phyloP scores from a whole-genome alignment of 2,329 filamentous ascomycete species.

The Trichoderma sp. region DNA sequence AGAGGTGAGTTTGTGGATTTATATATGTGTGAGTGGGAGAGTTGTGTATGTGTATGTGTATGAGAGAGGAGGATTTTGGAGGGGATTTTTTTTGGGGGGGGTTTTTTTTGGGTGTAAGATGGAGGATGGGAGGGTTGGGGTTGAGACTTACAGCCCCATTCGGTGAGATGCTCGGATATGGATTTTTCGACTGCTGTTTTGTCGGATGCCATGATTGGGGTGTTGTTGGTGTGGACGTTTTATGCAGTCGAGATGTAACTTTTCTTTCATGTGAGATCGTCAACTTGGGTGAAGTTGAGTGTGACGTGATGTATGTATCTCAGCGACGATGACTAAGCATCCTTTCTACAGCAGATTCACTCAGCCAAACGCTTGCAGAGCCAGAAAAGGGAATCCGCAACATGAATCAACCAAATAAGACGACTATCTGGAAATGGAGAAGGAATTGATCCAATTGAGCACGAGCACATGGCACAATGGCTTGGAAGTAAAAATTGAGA shows the following conservation, averaged over 20 bases:
- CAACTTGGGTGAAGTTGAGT: background rate
- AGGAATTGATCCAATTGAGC: background rate
- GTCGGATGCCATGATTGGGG: background rate
- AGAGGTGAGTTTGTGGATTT: background rate
- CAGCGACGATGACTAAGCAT: background rate
- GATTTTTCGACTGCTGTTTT: background rate
- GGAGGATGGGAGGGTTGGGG: background rate
- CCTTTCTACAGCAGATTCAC: background rate
- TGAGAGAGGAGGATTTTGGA: background rate
- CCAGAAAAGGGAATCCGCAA: background rate
- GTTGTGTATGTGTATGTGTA: background rate
- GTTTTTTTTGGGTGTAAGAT: background rate
- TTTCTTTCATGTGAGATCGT: background rate
- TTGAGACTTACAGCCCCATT: conserved; percentile 20
- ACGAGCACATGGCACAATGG: background rate
- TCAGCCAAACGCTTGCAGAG: background rate
- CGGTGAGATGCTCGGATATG: conserved; percentile 16
- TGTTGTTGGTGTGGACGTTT: background rate
- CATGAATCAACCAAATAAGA: rapidly evolving
- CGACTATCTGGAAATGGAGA: rapidly evolving
- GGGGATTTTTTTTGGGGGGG: background rate
- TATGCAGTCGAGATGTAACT: background rate
- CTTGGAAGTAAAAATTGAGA: background rate
- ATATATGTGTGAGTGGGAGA: background rate
- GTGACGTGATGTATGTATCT: conserved; percentile 12